phyloP scores from a whole-genome alignment of 768 basidiomycete genomes.

The Tulasnella sp. region DNA sequence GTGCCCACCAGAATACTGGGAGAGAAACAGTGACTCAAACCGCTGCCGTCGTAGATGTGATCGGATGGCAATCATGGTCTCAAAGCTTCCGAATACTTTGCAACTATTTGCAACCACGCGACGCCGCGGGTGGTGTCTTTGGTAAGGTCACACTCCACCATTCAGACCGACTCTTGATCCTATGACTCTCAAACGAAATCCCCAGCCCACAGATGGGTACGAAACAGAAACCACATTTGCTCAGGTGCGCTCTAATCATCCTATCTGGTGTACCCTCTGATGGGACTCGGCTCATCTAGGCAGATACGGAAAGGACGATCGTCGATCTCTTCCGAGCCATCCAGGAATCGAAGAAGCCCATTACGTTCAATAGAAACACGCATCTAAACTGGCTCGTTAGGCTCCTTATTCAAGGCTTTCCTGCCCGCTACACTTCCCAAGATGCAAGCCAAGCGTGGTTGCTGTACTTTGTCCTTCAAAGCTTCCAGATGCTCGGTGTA shows the following conservation, averaged over 20 bases:
- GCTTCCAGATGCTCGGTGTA: slow-evolving; percentile 67
- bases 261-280: too few relatives aligned
- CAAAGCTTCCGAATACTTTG: too few relatives aligned
- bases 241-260: background rate
- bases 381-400: slow-evolving; percentile 69
- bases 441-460: slow-evolving; percentile 96
- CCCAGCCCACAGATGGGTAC: background rate
- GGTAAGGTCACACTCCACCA: too few relatives aligned
- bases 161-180: too few relatives aligned
- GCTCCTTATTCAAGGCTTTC: slow-evolving; percentile 63
- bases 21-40: too few relatives aligned
- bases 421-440: slow-evolving; percentile 62
- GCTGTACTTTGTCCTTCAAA: slow-evolving; percentile 83
- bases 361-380: slow-evolving; percentile 40
- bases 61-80: too few relatives aligned
- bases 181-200: background rate
- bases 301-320: slow-evolving; percentile 54
- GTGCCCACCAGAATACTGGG: too few relatives aligned
- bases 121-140: too few relatives aligned
- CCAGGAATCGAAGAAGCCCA: background rate
- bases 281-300: background rate
- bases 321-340: slow-evolving; percentile 33
- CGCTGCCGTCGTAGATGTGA: too few relatives aligned
- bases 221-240: background rate
- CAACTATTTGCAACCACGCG: too few relatives aligned